These are phyloP conservation scores for Phytophthora brassicae DNA, from an alignment of 352 stramenopile genomes.

Conservation along the genomic window DNA sequence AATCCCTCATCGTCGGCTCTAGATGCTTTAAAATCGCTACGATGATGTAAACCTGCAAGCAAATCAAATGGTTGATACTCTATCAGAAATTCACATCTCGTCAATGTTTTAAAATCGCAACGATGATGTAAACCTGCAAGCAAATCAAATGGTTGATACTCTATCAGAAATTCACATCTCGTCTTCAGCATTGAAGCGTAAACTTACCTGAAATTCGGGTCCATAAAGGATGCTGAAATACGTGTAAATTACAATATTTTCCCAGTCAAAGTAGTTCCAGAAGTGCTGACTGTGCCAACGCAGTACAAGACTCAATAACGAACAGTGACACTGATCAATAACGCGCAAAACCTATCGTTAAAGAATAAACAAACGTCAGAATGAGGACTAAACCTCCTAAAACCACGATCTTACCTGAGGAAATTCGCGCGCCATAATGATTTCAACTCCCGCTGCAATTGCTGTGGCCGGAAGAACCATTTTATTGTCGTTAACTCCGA, in stretches of 20 bases:
- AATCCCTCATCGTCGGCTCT: constrained; percentile 36
- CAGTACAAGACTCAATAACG: constrained; percentile 42
- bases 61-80: too few species aligned
- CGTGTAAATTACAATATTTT: constrained; percentile 50
- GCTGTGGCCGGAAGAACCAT: not conserved
- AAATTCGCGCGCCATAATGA: constrained; percentile 50
- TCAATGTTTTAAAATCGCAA: constrained; percentile 37
- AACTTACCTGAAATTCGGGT: constrained; percentile 56
- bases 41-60: constrained; percentile 51
- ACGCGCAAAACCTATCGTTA: constrained; percentile 40
- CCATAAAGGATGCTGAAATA: constrained; percentile 64
- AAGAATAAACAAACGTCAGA: not conserved
- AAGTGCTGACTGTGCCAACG: constrained; percentile 62
- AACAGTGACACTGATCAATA: constrained; percentile 50
- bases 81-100: not conserved
- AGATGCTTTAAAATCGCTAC: constrained; percentile 53
- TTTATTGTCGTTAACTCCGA: not conserved
- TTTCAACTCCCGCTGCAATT: constrained; percentile 46
- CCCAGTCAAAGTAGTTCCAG: constrained; percentile 77
- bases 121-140: constrained; percentile 53
- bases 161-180: not conserved
- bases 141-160: too few species aligned
- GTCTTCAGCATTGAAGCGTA: not conserved
- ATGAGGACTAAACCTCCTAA: too few species aligned
- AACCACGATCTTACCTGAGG: constrained; percentile 46